phyloP scores from a whole-genome alignment of 179 eudicot genomes.

The Silene coronaria region DNA sequence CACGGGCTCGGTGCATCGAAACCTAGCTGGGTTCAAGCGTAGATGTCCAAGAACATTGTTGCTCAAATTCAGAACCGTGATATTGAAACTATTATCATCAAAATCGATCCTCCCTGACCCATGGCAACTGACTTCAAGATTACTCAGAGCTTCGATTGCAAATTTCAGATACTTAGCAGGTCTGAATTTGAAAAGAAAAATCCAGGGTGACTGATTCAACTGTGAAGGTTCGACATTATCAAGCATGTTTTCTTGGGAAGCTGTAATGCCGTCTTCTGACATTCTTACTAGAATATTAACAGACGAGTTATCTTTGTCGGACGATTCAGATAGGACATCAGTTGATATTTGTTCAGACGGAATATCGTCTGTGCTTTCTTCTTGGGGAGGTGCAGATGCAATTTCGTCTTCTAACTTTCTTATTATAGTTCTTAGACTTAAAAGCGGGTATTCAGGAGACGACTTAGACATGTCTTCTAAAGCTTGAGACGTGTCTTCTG shows the following conservation, averaged over 20 bases:
- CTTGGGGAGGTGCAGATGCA: not conserved
- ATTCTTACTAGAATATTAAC: not conserved
- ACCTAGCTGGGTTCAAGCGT: not conserved
- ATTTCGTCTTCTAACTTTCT: too few species aligned
- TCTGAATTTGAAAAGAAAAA: too few species aligned
- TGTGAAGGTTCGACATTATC: too few species aligned
- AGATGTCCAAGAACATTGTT: too few species aligned
- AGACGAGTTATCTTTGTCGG: not conserved
- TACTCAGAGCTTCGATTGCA: too few species aligned
- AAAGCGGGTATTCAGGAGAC: not conserved
- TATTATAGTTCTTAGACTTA: too few species aligned
- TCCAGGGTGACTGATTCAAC: too few species aligned
- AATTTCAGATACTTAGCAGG: too few species aligned
- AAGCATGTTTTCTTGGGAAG: too few species aligned
- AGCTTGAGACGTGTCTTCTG: not conserved
- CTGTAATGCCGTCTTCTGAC: too few species aligned
- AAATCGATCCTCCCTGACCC: not conserved
- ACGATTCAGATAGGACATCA: not conserved
- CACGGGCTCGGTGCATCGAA: not conserved
- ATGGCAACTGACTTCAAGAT: not conserved
- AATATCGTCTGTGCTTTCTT: not conserved
- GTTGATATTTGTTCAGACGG: not conserved
- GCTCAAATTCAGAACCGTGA: too few species aligned
- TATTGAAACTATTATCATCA: too few species aligned
- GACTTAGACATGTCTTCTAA: not conserved